These are phyloP conservation scores for Venturia nashicola DNA, from an alignment of 2,329 filamentous ascomycete genomes.

Conservation along the genomic window DNA sequence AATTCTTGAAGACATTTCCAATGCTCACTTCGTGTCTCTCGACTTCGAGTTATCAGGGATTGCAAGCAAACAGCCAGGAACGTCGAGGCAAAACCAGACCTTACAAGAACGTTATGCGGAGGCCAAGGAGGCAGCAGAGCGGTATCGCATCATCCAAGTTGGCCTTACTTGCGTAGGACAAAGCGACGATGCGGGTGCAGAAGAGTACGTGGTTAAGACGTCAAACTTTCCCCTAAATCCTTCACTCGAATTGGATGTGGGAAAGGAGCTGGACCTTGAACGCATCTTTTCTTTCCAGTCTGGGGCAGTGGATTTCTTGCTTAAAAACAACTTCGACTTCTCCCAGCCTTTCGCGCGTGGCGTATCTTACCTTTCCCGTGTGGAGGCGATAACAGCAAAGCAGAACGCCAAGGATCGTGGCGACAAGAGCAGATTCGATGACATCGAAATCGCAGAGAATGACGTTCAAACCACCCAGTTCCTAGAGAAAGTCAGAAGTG, in stretches of 20 bases:
- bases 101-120: constrained; percentile 51
- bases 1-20: constrained; percentile 45
- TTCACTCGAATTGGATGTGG: constrained; percentile 32
- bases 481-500: constrained; percentile 31
- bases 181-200: constrained; percentile 32
- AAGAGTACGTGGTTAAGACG: constrained; percentile 46
- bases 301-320: constrained; percentile 48
- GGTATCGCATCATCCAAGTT: constrained; percentile 52
- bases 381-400: constrained; percentile 40
- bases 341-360: constrained; percentile 43
- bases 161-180: constrained; percentile 55
- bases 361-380: constrained; percentile 49
- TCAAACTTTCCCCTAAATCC: constrained; percentile 55
- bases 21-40: constrained; percentile 49
- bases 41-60: constrained; percentile 59
- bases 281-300: constrained; percentile 48
- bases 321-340: constrained; percentile 46
- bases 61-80: constrained; percentile 25
- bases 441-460: constrained; percentile 39
- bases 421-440: constrained; percentile 26
- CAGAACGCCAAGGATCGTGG: constrained; percentile 31
- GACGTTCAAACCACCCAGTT: constrained; percentile 42
- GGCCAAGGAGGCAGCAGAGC: constrained; percentile 46
- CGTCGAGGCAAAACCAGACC: constrained; percentile 30
- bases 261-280: constrained; percentile 43